Base-by-base conservation (phyloP, 331 rosid species). In the Ulmus americana region DNA sequence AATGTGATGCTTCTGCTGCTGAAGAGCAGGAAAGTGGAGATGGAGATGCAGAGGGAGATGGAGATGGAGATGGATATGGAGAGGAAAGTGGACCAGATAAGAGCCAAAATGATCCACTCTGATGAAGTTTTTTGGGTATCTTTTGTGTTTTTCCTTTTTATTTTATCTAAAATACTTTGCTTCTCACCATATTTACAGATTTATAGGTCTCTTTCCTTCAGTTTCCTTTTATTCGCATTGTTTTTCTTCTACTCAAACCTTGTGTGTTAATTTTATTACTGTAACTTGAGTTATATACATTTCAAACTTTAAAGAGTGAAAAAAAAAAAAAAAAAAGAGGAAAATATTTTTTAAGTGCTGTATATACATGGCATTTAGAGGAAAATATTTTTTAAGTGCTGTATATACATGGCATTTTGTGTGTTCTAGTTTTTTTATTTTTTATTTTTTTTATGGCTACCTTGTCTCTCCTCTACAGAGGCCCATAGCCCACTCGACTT, bases 21-120 rank as follows among this genome's bases (percentile, higher is more conserved):
- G 81, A 61, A 60, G 90, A 84, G 59, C 83, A 51, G 38, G 95
- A 81, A 82, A 79, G 86, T 59, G 80, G 76, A 28, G 84, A 52
- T 52, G 94, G 85, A 64, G 86, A 28, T 45, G 76, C 51, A 63
- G 81, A 61, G 54, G 90, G 82, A 57, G 82, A 50, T 20, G 95
- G 79, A 82, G 77, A 85, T 61, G 80, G 76, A 28, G 84, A 52
- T 48, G 94, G 83, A n/a, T n/a, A n/a, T n/a, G 22, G 22, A 64
- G 86, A 81, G 65, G 65, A 82, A 76, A 77, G 86, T 44, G 84
- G 55, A 64, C 81, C 81, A 70, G 95, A 83, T 54, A 75, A 80
- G 55, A 83, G 65, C 76, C 85, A 78, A 70, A 82, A 69, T 45
- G 82, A 80, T 63, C 76, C 88, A 45, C 47, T 67, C 48, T 49